Conservation (phyloP, 495 filamentous ascomycete species). For the Neurospora sp. region DNA sequence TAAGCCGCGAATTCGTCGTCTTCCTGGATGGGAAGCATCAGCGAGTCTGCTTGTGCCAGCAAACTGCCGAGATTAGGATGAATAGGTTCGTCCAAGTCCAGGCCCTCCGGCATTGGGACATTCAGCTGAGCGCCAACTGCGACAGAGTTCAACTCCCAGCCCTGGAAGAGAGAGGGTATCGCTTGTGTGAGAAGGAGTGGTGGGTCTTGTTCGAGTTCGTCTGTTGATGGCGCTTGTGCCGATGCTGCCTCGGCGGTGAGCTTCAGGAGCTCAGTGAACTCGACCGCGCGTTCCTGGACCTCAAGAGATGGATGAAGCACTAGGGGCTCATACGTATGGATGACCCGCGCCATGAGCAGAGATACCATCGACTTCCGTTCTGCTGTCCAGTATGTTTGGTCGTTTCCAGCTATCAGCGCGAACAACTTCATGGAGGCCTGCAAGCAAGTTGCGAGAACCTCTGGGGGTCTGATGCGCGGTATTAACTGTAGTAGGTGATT, state of each 20-base stretch:
- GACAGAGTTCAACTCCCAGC: slow-evolving; percentile 85
- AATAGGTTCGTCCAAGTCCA: slow-evolving; percentile 73
- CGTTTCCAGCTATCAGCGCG: slow-evolving; percentile 48
- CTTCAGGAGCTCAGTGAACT: slow-evolving; percentile 80
- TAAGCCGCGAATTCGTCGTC: slow-evolving; percentile 60
- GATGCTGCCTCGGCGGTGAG: slow-evolving; percentile 70
- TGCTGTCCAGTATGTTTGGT: slow-evolving; percentile 47
- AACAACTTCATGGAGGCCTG: slow-evolving; percentile 84
- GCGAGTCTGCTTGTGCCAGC: slow-evolving; percentile 48
- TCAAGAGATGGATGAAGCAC: slow-evolving; percentile 76
- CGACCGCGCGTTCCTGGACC: slow-evolving; percentile 91
- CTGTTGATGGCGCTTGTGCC: slow-evolving; percentile 47
- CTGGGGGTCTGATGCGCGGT: slow-evolving; percentile 42
- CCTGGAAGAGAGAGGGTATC: slow-evolving; percentile 75
- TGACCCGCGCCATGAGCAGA: slow-evolving; percentile 67
- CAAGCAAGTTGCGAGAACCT: slow-evolving; percentile 63
- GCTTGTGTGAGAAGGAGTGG: slow-evolving; percentile 79
- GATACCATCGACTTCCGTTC: slow-evolving; percentile 58
- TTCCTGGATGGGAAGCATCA: slow-evolving; percentile 40
- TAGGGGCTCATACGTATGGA: slow-evolving; percentile 69
- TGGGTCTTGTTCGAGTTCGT: slow-evolving; percentile 47
- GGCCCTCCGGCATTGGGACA: slow-evolving; percentile 63
- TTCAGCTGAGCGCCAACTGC: slow-evolving; percentile 74
- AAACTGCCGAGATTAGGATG: slow-evolving; percentile 60
- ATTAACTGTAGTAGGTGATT: slow-evolving; percentile 63